Base-by-base conservation (phyloP, 1,139 yeast species). In the Hyphopichia fennica region DNA sequence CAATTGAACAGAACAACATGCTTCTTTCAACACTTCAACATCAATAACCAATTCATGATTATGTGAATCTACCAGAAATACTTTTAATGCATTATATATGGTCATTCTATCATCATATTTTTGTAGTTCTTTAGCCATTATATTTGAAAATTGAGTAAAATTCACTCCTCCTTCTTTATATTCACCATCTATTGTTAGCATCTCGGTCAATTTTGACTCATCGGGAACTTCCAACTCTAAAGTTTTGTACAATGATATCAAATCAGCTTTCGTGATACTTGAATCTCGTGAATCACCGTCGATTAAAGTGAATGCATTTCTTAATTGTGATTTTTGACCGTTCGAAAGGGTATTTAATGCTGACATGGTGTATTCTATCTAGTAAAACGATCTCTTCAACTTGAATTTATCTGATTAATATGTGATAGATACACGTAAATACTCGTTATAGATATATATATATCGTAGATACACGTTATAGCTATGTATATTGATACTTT, bases 211-310 rank as follows among this genome's bases (percentile, higher is more conserved):
- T 54, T 79, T 77, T 0, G 62, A 62, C 13, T 72, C 66, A 10
- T 62, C 45, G 2, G 82, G 80, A 3, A 64, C 54, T 62, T 57
- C 56, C 34, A 69, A 44, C 1, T 89, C 66, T 67, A 74, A 40
- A 65, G 81, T 55, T 23, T 75, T 68, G 51, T 84, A 75, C 45
- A 87, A 69, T 32, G 76, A 74, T 34, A 67, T 66, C 47, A 91
- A 57, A 58, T 91, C 96, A 1, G 67, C 67, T 20, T 67, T 60
- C 1, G 85, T 70, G 37, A 91, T 81, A 9, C 64, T 57, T 1
- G 93, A 89, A 53, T 89, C 93, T 31, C 87, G 82, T 47, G 75
- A 66, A 29, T 90, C 95, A 31, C 87, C 87, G 56, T 91, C 98
- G n/a, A 91, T 79, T 51, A 89, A 62, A 11, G 78, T 71, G 54